Conservation (phyloP, 768 basidiomycete genomes). For the Boletales sp. region DNA sequence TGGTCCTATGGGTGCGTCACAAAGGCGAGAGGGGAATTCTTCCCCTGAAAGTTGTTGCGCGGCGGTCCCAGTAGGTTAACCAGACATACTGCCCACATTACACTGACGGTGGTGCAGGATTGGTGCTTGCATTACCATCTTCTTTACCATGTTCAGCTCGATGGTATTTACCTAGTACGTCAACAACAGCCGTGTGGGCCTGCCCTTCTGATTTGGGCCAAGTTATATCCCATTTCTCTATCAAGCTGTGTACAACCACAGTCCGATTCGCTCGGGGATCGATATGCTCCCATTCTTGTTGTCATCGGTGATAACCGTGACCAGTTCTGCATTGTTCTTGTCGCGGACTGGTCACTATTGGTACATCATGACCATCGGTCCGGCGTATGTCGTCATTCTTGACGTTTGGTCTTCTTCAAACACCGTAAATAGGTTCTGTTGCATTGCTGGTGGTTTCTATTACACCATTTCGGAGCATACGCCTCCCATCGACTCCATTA, state of each 20-base stretch:
- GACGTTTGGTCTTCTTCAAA: neutral
- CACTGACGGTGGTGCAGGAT: conserved; percentile 1
- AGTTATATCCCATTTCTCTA: conserved; percentile 20
- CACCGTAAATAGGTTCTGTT: conserved; percentile 7
- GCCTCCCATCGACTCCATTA: conserved; percentile 1
- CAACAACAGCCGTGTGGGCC: neutral
- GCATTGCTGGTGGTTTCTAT: conserved; percentile 10
- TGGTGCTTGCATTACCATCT: conserved; percentile 7
- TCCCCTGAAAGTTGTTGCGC: conserved; percentile 4
- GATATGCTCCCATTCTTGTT: conserved; percentile 21
- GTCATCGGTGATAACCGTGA: conserved; percentile 5
- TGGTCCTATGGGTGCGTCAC: conserved; percentile 8
- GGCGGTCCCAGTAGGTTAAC: conserved; percentile 8
- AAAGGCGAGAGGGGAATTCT: conserved; percentile 9
- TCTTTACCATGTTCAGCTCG: conserved; percentile 14
- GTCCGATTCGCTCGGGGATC: conserved; percentile 17
- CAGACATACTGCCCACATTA: neutral
- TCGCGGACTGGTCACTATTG: conserved; percentile 15
- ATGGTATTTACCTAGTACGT: conserved; percentile 8
- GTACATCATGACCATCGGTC: conserved; percentile 10
- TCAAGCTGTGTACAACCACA: conserved; percentile 18
- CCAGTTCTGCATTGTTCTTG: conserved; percentile 5
- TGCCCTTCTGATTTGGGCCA: neutral
- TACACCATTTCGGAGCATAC: conserved; percentile 9
- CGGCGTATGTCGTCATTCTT: conserved; percentile 5